Percentiles rank a stretch among this genome's conserved stretches.
Evolutionary conservation across 192 early-diverging fungal genomes (phyloP).

Genomic region (Dispira parvispora): DNA sequence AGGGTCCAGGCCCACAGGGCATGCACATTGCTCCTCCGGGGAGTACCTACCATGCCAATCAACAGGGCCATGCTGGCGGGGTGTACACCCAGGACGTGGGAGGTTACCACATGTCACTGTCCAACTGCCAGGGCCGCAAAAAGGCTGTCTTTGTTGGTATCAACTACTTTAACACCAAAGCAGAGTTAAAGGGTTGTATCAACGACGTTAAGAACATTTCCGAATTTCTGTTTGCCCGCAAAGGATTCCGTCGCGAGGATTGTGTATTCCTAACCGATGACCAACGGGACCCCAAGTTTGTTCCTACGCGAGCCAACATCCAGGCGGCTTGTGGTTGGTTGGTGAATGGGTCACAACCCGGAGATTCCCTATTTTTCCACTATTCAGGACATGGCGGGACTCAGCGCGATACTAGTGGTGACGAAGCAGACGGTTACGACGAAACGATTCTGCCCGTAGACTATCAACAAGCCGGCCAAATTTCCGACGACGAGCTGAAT

Average conservation of each 20-base stretch:
- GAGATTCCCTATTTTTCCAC: conserved; percentile 63
- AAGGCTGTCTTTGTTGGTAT: conserved; percentile 36
- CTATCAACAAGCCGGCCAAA: conserved; percentile 46
- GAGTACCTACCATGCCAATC: neutral
- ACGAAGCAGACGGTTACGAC: conserved; percentile 35
- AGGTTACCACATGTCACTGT: conserved; percentile 7
- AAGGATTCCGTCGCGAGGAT: conserved; percentile 35
- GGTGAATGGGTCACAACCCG: conserved; percentile 41
- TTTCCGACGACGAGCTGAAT: conserved; percentile 51
- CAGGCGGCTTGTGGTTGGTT: conserved; percentile 48
- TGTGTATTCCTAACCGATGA: conserved; percentile 55
- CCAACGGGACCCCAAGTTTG: conserved; percentile 22
- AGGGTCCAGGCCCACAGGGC: conserved; percentile 3
- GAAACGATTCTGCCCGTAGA: conserved; percentile 65
- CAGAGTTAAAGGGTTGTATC: conserved; percentile 35
- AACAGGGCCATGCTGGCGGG: neutral
- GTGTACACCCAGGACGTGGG: conserved; percentile 9
- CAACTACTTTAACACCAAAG: conserved; percentile 32
- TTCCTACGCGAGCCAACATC: conserved; percentile 37
- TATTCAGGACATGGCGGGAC: conserved; percentile 57
- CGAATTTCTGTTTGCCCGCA: conserved; percentile 33
- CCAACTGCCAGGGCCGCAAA: conserved; percentile 15
- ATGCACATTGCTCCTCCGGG: conserved; percentile 11
- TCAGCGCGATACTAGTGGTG: conserved; percentile 18
- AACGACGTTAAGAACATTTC: conserved; percentile 35